Evolutionary conservation across 805 yeast species (phyloP).

Genomic region (Debaryomyces hansenii): DNA sequence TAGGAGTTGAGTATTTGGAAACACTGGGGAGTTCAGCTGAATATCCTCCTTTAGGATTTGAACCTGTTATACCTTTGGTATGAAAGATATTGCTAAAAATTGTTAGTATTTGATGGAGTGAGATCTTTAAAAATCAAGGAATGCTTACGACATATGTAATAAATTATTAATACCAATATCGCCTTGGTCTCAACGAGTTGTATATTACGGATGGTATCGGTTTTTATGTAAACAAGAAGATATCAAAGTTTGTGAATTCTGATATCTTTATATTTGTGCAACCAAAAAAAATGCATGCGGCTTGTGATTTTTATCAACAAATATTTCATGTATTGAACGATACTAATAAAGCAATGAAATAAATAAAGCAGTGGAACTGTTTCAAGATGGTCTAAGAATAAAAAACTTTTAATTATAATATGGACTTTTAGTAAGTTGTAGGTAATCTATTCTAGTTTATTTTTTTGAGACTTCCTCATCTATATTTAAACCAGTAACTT

Average conservation of each 20-base stretch:
- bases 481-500: slow-evolving; percentile 66
- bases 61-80: slow-evolving; percentile 3
- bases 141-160: slow-evolving; percentile 8
- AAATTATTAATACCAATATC: too few species aligned
- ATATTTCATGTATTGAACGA: too few species aligned
- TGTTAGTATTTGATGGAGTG: neutral
- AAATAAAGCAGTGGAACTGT: too few species aligned
- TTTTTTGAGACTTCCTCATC: slow-evolving; percentile 60
- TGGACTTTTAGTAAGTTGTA: too few species aligned
- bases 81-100: slow-evolving; percentile 8
- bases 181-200: too few species aligned
- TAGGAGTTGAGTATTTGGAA: slow-evolving; percentile 8
- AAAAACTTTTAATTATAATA: too few species aligned
- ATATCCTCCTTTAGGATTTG: neutral
- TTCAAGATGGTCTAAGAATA: too few species aligned
- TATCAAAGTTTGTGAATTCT: neutral
- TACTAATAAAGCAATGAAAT: too few species aligned
- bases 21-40: slow-evolving; percentile 5
- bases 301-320: neutral
- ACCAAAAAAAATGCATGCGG: neutral
- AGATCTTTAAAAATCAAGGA: neutral
- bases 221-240: too few species aligned
- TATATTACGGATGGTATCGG: too few species aligned
- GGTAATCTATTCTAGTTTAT: slow-evolving; percentile 15
- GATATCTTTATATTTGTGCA: neutral